Conservation (phyloP, 2,329 filamentous ascomycete species). For the Juglanconis sp. region DNA sequence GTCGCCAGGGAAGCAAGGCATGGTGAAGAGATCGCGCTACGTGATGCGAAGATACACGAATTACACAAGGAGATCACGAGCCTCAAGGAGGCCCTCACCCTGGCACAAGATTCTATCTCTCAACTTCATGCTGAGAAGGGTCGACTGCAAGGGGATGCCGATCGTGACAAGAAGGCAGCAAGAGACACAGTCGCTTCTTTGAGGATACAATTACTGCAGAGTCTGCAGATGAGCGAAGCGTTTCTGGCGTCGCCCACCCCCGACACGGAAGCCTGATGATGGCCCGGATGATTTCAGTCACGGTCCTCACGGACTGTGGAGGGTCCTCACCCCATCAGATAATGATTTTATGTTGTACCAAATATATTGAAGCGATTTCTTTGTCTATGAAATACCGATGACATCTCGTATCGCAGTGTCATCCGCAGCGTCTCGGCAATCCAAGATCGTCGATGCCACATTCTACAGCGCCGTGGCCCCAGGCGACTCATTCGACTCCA, state of each 20-base stretch:
- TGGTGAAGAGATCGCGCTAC: neutral
- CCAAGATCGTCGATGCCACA: no score
- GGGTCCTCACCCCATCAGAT: no score
- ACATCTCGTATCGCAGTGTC: no score
- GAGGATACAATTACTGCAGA: constrained; percentile 9
- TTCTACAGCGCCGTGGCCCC: no score
- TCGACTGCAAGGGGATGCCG: neutral
- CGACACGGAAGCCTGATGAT: neutral
- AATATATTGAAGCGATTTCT: no score
- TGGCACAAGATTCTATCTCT: neutral
- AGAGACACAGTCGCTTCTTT: constrained; percentile 5
- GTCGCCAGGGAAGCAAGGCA: neutral
- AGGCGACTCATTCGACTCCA: no score
- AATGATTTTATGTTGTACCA: no score
- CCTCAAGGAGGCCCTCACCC: neutral
- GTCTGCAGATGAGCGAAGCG: constrained; percentile 12
- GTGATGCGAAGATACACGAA: neutral
- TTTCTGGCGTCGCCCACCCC: constrained; percentile 4
- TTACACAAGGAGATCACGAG: neutral
- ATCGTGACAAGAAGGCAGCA: neutral
- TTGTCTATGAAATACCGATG: no score
- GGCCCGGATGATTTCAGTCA: no score
- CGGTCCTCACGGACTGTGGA: no score
- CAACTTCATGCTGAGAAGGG: neutral
- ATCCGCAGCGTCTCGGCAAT: no score